Percentiles rank a stretch among this genome's conserved stretches.
Conservation (phyloP, 495 filamentous ascomycete genomes). For the Clohesyomyces aquaticus region DNA sequence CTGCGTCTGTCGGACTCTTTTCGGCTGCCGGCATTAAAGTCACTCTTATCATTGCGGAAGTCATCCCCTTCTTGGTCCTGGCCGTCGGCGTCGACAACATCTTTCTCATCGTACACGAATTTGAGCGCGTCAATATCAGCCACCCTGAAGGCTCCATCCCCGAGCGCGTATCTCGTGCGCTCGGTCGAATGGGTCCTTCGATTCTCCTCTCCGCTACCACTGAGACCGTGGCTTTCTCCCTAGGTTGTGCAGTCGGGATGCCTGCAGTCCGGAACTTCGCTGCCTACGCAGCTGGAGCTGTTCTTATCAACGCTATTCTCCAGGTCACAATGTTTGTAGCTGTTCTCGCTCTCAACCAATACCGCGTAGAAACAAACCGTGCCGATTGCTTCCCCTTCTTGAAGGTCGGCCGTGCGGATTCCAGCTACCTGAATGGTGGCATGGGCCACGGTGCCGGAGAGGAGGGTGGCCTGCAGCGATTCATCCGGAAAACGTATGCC, state of each 20-base stretch:
- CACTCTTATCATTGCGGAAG: constrained; percentile 96
- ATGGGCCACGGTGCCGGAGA: constrained; percentile 68
- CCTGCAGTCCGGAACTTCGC: constrained; percentile 97
- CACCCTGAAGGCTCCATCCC: constrained; percentile 86
- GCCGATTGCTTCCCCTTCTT: constrained; percentile 95
- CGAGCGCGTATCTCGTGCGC: constrained; percentile 76
- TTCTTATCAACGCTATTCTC: constrained; percentile 92
- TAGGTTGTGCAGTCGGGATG: constrained; percentile 96
- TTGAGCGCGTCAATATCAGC: constrained; percentile 89
- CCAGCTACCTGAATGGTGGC: constrained; percentile 55
- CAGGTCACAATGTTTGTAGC: constrained; percentile 97
- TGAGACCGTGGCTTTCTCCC: constrained; percentile 87
- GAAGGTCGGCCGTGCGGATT: constrained; percentile 67
- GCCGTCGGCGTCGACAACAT: constrained; percentile 99
- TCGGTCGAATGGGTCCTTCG: constrained; percentile 93
- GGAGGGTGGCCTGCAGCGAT: constrained; percentile 77
- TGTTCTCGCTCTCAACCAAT: constrained; percentile 87
- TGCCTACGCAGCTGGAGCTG: constrained; percentile 91
- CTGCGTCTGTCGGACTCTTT: constrained; percentile 90
- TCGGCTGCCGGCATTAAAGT: constrained; percentile 87
- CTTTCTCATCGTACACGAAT: constrained; percentile 97
- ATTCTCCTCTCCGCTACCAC: constrained; percentile 94
- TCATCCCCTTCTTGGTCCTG: constrained; percentile 95
- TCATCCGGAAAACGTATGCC: constrained; percentile 88
- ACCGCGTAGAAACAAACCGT: constrained; percentile 77